Base-by-base conservation (phyloP, 73 alveolate species). In the Breviolum minutum region DNA sequence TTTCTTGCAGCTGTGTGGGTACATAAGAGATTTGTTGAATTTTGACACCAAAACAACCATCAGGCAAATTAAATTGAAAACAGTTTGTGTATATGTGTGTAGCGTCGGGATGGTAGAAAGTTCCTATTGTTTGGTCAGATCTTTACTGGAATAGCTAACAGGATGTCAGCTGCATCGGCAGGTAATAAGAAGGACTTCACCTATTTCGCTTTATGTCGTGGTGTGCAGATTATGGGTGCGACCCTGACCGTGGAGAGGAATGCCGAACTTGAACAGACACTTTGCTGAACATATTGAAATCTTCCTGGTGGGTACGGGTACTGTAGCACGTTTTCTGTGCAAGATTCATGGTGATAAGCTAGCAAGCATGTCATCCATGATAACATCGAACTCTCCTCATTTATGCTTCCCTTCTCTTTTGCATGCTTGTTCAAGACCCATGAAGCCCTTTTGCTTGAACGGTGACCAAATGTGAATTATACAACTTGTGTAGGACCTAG, bases 231-330 rank as follows among this genome's bases (percentile, higher is more conserved):
- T 63, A 92, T 92, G 98, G 98, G 98, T 27, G 98, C 98, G 26
- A 92, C 98, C 30, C 91, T 92, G 90, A 92, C 98, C 48, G 98
- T 92, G 79, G 98, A 92, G 98, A n/a, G 98, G 81, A 92, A 92
- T 62, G 98, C 98, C 12, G 98, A 92, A 91, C 98, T 92, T 62
- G 98, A 92, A 81, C 98, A 92, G 98, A 54, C 0, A 17, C 97
- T 92, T 60, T 77, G 76, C 12, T 40, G 54, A 40, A 40, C 3
- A 40, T 40, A 27, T 32, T 1, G 30, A 11, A 8, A n/a, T 27
- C 0, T 27, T 22, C 12, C 30, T 26, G n/a, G 32, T 26, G 24
- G 32, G 27, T 76, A 24, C 24, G 24, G 32, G 27, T 76, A 24
- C 24, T 40, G 29, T 74, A n/a, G n/a, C n/a, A n/a, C n/a, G 26